Evolutionary conservation across 768 basidiomycete species (phyloP).

Genomic region (Rossbeevera mucosa): DNA sequence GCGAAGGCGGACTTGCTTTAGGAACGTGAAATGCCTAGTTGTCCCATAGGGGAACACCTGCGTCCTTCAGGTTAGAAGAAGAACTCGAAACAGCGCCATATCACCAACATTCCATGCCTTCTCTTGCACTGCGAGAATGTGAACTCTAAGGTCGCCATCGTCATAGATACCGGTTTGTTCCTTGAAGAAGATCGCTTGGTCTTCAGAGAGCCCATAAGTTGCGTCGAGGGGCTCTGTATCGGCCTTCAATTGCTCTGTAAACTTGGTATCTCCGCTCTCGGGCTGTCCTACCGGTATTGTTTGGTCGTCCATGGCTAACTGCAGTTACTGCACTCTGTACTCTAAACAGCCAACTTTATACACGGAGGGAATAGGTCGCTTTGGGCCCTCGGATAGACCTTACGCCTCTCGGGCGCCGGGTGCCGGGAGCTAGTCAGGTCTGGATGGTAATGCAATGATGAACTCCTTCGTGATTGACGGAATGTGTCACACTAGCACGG

Average conservation of each 20-base stretch:
- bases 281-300: neutral
- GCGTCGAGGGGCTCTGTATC: neutral
- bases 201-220: neutral
- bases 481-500: no score
- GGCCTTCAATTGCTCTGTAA: neutral
- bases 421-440: neutral
- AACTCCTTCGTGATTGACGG: neutral
- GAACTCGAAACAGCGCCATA: neutral
- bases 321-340: neutral
- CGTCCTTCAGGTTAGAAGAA: neutral
- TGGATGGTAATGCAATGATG: neutral
- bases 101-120: neutral
- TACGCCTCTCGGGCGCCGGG: neutral
- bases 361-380: neutral
- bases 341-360: neutral
- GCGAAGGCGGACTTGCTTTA: neutral
- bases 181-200: neutral
- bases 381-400: neutral
- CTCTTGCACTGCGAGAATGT: neutral
- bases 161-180: neutral
- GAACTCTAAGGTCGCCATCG: neutral
- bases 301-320: neutral
- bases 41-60: neutral
- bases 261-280: neutral
- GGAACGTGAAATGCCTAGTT: neutral